Conservation (phyloP, 2,329 filamentous ascomycete genomes). For the Alternaria novae-zelandiae region DNA sequence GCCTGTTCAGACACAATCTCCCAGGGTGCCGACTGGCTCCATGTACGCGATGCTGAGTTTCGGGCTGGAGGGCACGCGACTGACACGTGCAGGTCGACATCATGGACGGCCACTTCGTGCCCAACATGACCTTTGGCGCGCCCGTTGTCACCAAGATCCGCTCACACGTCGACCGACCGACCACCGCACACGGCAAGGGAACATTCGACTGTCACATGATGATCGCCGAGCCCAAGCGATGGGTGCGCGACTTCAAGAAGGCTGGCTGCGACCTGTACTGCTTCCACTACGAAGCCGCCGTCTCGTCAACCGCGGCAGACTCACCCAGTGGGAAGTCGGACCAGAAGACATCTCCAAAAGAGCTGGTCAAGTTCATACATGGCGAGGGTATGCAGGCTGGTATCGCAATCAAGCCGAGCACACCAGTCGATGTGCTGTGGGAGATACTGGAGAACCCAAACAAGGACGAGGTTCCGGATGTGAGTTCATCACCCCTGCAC, state of each 20-base stretch:
- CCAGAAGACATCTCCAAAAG: constrained; percentile 77
- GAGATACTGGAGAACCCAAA: constrained; percentile 80
- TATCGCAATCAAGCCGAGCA: constrained; percentile 94
- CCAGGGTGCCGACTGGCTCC: constrained; percentile 70
- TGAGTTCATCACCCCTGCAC: constrained; percentile 57
- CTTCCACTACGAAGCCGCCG: constrained; percentile 98
- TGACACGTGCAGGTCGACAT: constrained; percentile 94
- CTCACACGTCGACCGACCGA: constrained; percentile 78
- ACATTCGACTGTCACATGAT: constrained; percentile 99
- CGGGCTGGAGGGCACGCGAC: constrained; percentile 13
- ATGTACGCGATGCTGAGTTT: constrained; percentile 35
- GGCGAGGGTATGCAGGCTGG: constrained; percentile 86
- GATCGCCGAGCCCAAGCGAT: constrained; percentile 99
- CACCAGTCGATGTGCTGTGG: constrained; percentile 88
- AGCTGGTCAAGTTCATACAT: constrained; percentile 91
- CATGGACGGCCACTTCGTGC: constrained; percentile 98
- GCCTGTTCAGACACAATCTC: constrained; percentile 87
- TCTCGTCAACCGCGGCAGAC: constrained; percentile 81
- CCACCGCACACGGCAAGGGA: constrained; percentile 73
- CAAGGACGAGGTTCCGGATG: constrained; percentile 82
- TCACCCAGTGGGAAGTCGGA: constrained; percentile 73
- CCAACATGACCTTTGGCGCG: constrained; percentile 96
- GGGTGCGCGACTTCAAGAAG: constrained; percentile 93
- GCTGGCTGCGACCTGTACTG: constrained; percentile 99
- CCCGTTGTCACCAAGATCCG: constrained; percentile 96